phyloP scores from a whole-genome alignment of 805 yeast species.

The Myxozyma sirexii region DNA sequence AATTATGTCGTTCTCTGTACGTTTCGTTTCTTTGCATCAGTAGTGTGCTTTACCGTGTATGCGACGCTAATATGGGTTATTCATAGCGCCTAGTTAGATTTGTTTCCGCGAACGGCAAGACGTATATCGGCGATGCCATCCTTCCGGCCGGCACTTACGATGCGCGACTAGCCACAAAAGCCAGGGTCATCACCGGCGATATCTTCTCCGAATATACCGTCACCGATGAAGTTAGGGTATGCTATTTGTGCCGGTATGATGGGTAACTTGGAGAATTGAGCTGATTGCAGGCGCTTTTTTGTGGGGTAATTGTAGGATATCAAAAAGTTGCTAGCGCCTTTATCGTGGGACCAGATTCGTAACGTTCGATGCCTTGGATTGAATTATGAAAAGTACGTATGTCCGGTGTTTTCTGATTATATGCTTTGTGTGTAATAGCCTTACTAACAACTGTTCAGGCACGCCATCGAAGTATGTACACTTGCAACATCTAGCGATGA shows the following conservation, averaged over 20 bases:
- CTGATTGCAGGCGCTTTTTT: too few species aligned
- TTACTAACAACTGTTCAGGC: conserved; percentile 19
- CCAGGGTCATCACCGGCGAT: conserved; percentile 53
- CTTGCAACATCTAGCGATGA: not conserved
- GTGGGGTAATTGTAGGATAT: conserved; percentile 38
- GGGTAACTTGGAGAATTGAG: too few species aligned
- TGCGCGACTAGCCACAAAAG: conserved; percentile 47
- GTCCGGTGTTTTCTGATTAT: not conserved
- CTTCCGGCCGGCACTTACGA: conserved; percentile 44
- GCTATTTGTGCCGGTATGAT: not conserved
- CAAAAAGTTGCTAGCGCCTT: conserved; percentile 47
- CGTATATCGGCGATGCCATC: conserved; percentile 54
- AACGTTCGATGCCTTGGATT: conserved; percentile 55
- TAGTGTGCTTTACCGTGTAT: too few species aligned
- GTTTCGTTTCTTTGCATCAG: not conserved
- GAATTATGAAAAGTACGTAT: conserved; percentile 51
- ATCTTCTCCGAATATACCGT: conserved; percentile 47
- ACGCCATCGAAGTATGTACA: conserved; percentile 31
- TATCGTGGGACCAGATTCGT: conserved; percentile 44
- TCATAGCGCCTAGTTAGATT: conserved; percentile 52
- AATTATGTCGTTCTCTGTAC: conserved; percentile 30
- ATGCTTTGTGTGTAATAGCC: conserved; percentile 1
- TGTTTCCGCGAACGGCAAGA: conserved; percentile 49
- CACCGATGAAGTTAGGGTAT: conserved; percentile 43
- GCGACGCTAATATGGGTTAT: too few species aligned